Conservation (phyloP, 495 filamentous ascomycete genomes). For the Podospora pseudocomata region DNA sequence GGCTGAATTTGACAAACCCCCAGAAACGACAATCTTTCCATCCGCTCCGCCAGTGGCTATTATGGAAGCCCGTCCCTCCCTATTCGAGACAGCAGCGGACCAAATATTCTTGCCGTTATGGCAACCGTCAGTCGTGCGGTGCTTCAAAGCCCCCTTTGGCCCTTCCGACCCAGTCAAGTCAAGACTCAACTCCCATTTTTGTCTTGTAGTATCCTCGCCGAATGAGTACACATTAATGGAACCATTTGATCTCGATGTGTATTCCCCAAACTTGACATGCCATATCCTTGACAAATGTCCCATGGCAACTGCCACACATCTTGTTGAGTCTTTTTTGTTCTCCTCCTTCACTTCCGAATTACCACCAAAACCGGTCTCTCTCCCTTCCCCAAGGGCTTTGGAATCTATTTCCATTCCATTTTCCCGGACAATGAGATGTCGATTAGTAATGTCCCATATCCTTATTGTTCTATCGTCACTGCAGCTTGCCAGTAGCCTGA, state of each 20-base stretch:
- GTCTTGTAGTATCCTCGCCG: constrained; percentile 73
- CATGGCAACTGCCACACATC: constrained; percentile 64
- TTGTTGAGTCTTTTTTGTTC: constrained; percentile 21
- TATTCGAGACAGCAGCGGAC: constrained; percentile 55
- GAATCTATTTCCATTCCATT: constrained; percentile 8
- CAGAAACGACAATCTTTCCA: constrained; percentile 53
- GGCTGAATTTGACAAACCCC: constrained; percentile 6
- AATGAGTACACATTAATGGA: constrained; percentile 59
- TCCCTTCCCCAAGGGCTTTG: constrained; percentile 28
- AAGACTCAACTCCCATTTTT: constrained; percentile 61
- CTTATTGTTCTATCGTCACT: constrained; percentile 92
- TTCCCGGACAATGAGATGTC: constrained; percentile 14
- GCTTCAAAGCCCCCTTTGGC: constrained; percentile 40
- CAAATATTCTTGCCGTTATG: constrained; percentile 93
- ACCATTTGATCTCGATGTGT: background rate
- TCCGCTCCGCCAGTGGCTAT: constrained; percentile 88
- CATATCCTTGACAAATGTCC: constrained; percentile 89
- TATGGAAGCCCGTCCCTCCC: constrained; percentile 28
- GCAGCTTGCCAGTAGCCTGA: constrained; percentile 76
- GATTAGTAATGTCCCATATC: constrained; percentile 73
- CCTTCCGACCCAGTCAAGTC: constrained; percentile 18
- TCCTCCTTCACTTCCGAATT: constrained; percentile 28
- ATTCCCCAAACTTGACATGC: constrained; percentile 61
- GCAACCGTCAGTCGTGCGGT: constrained; percentile 51
- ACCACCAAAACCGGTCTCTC: constrained; percentile 50